phyloP scores from a whole-genome alignment of 768 basidiomycete species.

The Trametes coccinea region DNA sequence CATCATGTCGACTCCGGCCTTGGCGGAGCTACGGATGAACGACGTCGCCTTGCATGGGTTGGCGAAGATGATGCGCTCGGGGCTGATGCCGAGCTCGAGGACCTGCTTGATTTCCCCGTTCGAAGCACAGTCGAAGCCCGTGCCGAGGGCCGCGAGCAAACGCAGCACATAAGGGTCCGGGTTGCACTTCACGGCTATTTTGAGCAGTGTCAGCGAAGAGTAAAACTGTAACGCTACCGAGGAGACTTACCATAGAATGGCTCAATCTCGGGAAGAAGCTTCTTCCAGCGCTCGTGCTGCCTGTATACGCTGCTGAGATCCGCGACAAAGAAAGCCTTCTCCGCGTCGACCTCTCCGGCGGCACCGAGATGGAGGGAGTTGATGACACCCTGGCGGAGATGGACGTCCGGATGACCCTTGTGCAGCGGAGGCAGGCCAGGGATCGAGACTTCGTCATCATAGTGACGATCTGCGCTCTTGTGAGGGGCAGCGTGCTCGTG shows the following conservation, averaged over 20 bases:
- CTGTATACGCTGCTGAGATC: conserved; percentile 87
- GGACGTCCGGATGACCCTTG: conserved; percentile 69
- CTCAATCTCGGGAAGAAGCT: conserved; percentile 78
- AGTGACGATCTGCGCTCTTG: conserved; percentile 20
- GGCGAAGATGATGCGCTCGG: conserved; percentile 90
- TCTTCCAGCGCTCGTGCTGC: conserved; percentile 83
- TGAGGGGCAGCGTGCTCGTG: conserved; percentile 14
- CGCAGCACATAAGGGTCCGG: conserved; percentile 94
- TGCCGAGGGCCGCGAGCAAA: conserved; percentile 84
- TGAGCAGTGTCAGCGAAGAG: conserved; percentile 25
- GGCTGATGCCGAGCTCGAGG: conserved; percentile 67
- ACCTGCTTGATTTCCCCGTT: conserved; percentile 88
- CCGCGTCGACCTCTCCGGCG: conserved; percentile 67
- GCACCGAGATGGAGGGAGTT: conserved; percentile 53
- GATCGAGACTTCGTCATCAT: conserved; percentile 50
- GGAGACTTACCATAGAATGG: conserved; percentile 83
- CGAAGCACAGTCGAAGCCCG: conserved; percentile 97
- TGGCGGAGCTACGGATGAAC: conserved; percentile 85
- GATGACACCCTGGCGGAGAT: conserved; percentile 78
- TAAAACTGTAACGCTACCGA: conserved; percentile 2
- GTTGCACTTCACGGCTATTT: conserved; percentile 92
- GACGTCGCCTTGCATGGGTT: conserved; percentile 98
- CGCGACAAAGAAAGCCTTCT: conserved; percentile 95
- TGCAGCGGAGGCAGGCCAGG: conserved; percentile 65
- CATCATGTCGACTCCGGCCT: conserved; percentile 84